Conservation (phyloP, 2,329 filamentous ascomycete species). For the Penicillium sp. region DNA sequence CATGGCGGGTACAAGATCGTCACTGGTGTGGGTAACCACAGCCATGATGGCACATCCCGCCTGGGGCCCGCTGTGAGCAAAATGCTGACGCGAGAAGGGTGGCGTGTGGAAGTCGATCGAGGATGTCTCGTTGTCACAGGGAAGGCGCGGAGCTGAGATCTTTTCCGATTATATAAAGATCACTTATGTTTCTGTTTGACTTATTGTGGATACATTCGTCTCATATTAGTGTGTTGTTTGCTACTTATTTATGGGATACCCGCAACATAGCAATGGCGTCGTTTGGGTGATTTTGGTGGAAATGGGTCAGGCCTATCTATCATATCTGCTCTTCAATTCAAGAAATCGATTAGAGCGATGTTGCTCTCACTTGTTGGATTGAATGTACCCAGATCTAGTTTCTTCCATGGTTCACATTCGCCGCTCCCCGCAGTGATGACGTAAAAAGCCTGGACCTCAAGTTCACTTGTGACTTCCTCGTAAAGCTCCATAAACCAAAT, state of each 20-base stretch:
- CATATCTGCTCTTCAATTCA: background rate
- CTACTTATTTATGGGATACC: background rate
- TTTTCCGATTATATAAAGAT: background rate
- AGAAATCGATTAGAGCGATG: background rate
- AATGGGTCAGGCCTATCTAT: background rate
- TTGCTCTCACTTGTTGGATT: background rate
- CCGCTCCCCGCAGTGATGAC: conserved; percentile 31
- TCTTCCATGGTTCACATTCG: background rate
- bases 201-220: background rate
- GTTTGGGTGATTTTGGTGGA: background rate
- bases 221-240: background rate
- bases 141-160: conserved; percentile 26
- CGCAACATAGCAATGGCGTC: background rate
- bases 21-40: conserved; percentile 79
- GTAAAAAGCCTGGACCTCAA: conserved; percentile 22
- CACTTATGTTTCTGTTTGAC: background rate
- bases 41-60: conserved; percentile 70
- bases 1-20: conserved; percentile 69
- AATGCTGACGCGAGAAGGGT: conserved; percentile 74
- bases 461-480: conserved; percentile 1
- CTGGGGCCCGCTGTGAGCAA: conserved; percentile 78
- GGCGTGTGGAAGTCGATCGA: conserved; percentile 73
- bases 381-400: no score
- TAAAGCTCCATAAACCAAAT: background rate
- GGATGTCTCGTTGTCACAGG: conserved; percentile 73